These are phyloP conservation scores for Pseudogymnoascus sp. DNA, from an alignment of 2,329 filamentous ascomycete genomes.

Conservation along the genomic window DNA sequence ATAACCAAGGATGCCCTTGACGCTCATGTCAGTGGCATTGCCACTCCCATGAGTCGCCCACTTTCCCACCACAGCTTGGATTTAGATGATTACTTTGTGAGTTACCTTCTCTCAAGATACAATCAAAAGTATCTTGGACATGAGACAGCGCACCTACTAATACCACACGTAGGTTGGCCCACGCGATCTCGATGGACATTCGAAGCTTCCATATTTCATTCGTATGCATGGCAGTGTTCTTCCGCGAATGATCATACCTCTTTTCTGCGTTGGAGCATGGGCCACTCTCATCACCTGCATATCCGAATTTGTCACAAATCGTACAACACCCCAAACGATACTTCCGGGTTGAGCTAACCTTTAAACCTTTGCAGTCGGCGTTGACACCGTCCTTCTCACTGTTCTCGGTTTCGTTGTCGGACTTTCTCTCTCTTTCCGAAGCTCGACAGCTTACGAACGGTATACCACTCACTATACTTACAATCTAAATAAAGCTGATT, in stretches of 20 bases:
- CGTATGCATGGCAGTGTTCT: conserved; percentile 69
- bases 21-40: neutral
- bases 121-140: neutral
- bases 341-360: conserved; percentile 14
- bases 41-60: neutral
- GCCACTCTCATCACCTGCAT: conserved; percentile 56
- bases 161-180: conserved; percentile 40
- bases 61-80: conserved; percentile 8
- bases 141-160: neutral
- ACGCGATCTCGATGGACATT: conserved; percentile 63
- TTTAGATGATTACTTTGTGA: conserved; percentile 25
- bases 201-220: conserved; percentile 68
- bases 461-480: conserved; percentile 21
- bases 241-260: conserved; percentile 65
- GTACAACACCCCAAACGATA: conserved; percentile 11
- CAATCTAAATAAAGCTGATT: neutral
- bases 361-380: conserved; percentile 35
- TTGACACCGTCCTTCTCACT: conserved; percentile 63
- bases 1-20: neutral
- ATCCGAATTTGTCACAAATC: conserved; percentile 35
- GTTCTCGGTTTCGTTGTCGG: conserved; percentile 76
- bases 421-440: conserved; percentile 70
- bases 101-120: conserved; percentile 4
- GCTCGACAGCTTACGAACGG: conserved; percentile 69
- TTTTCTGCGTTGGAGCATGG: conserved; percentile 57